phyloP scores from a whole-genome alignment of 2,329 filamentous ascomycete species.

The Epicoccum sorghinum region DNA sequence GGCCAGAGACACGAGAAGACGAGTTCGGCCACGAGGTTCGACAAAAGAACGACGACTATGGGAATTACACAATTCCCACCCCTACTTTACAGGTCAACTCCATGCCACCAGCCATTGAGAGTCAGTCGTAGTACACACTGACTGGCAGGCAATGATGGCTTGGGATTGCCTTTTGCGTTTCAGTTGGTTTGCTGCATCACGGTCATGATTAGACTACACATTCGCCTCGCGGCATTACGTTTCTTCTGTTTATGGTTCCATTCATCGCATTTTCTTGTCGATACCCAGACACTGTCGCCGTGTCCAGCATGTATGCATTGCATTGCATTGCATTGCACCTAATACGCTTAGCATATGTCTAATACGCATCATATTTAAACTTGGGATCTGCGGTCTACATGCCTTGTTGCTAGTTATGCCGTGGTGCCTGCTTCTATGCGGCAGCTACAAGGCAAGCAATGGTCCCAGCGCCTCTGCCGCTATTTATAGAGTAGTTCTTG shows the following conservation, averaged over 20 bases:
- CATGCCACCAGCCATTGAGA: conserved; percentile 30
- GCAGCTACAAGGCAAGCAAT: too few species aligned
- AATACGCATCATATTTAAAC: neutral
- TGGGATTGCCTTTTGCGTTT: neutral
- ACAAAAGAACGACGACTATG: conserved; percentile 26
- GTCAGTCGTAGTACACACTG: conserved; percentile 20
- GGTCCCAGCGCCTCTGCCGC: too few species aligned
- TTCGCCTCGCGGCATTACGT: conserved; percentile 18
- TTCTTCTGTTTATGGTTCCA: neutral
- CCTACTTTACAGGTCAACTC: conserved; percentile 41
- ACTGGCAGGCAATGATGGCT: neutral
- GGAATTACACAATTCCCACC: conserved; percentile 29
- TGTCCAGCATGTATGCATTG: conserved; percentile 10
- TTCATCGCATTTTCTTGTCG: neutral
- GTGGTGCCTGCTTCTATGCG: too few species aligned
- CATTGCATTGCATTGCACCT: neutral
- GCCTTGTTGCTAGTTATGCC: too few species aligned
- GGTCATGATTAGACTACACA: conserved; percentile 14
- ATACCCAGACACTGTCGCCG: conserved; percentile 18
- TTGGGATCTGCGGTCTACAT: too few species aligned
- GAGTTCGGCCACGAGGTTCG: conserved; percentile 14
- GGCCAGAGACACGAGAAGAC: conserved; percentile 38
- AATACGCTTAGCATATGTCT: conserved; percentile 9
- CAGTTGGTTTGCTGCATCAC: neutral
- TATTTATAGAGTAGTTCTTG: too few species aligned